Conservation (phyloP, 2,329 filamentous ascomycete genomes). For the Pseudocercospora cruenta region DNA sequence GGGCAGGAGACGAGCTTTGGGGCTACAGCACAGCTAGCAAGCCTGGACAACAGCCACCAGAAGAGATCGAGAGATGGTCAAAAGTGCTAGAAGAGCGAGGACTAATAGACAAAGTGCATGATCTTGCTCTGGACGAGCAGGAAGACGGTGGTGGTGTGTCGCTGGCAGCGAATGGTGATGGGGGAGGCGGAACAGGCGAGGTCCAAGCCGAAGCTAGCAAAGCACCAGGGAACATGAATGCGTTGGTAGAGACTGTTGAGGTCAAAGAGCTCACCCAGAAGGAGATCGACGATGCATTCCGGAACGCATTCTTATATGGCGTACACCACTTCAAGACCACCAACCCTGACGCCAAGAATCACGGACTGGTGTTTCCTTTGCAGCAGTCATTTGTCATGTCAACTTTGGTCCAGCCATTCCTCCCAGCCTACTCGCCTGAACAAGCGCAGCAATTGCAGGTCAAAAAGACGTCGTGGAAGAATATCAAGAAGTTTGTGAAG, state of each 20-base stretch:
- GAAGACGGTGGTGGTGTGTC: constrained; percentile 53
- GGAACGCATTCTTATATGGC: constrained; percentile 66
- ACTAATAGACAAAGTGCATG: constrained; percentile 46
- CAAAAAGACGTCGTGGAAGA: constrained; percentile 73
- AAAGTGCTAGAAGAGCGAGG: constrained; percentile 41
- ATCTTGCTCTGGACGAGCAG: constrained; percentile 49
- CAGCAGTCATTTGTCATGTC: constrained; percentile 67
- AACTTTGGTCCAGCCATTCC: constrained; percentile 66
- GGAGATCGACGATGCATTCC: constrained; percentile 69
- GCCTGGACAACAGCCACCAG: constrained; percentile 57
- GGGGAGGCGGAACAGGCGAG: constrained; percentile 21
- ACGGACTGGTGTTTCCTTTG: constrained; percentile 64
- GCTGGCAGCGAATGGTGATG: constrained; percentile 33
- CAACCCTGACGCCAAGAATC: constrained; percentile 55
- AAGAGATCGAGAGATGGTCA: constrained; percentile 57
- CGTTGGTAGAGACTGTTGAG: constrained; percentile 30
- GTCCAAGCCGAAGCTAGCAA: constrained; percentile 29
- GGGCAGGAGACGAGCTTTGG: constrained; percentile 72
- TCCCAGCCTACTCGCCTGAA: constrained; percentile 61
- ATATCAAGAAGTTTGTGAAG: constrained; percentile 71
- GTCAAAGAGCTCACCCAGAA: constrained; percentile 55
- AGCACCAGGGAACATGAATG: constrained; percentile 14
- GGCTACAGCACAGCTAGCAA: constrained; percentile 60
- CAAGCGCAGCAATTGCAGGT: constrained; percentile 64
- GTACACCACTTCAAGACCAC: constrained; percentile 62